These are phyloP conservation scores for Lathyrus sativus DNA, from an alignment of 306 rosid species.

Conservation along the genomic window DNA sequence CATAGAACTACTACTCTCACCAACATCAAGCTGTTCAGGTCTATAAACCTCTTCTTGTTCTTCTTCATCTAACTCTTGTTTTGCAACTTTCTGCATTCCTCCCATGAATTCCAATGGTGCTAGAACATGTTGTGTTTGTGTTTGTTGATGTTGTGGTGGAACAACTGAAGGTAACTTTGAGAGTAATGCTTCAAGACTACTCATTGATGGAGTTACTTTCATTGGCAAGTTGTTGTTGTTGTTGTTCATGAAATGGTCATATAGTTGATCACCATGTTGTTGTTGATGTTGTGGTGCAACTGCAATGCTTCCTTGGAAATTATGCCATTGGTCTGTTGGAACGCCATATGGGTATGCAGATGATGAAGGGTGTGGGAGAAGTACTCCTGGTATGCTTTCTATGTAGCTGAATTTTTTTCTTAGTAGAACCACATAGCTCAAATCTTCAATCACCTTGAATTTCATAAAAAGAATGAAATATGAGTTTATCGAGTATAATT, in stretches of 20 bases:
- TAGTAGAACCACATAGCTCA: constrained; percentile 76
- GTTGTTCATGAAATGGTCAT: constrained; percentile 37
- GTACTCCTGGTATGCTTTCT: constrained; percentile 96
- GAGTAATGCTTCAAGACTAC: constrained; percentile 73
- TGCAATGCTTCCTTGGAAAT: constrained; percentile 39
- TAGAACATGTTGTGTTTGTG: constrained; percentile 26
- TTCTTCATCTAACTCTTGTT: constrained; percentile 56
- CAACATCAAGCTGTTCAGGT: constrained; percentile 56
- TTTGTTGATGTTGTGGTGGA: constrained; percentile 40
- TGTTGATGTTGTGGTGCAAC: constrained; percentile 9
- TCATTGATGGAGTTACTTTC: constrained; percentile 69
- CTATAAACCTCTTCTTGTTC: constrained; percentile 48
- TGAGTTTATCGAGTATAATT: background rate
- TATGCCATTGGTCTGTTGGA: constrained; percentile 61
- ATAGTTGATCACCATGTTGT: constrained; percentile 39
- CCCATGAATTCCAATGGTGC: constrained; percentile 58
- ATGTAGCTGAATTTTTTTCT: constrained; percentile 89
- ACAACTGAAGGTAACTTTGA: constrained; percentile 74
- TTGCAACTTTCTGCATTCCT: constrained; percentile 59
- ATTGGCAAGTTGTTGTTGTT: constrained; percentile 41
- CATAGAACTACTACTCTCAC: constrained; percentile 67
- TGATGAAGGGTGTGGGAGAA: constrained; percentile 93
- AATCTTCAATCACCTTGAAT: constrained; percentile 79
- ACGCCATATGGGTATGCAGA: constrained; percentile 52
- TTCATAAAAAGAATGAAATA: constrained; percentile 1